These are phyloP conservation scores for Phytophthora rubi DNA, from an alignment of 352 stramenopile genomes.

Conservation along the genomic window DNA sequence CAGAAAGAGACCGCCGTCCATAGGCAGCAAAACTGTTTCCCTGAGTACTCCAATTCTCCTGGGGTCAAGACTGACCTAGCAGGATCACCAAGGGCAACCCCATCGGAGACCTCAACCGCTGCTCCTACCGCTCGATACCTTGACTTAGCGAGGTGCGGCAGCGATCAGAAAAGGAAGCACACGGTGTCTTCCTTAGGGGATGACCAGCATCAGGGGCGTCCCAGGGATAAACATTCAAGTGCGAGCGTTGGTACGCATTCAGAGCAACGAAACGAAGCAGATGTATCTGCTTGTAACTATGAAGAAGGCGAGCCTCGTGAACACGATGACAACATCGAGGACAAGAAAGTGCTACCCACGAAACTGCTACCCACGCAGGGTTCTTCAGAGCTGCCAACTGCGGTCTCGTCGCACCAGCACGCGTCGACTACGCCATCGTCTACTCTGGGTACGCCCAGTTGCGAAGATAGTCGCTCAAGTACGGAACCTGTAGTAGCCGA, in stretches of 20 bases:
- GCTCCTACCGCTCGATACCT: conserved; percentile 25
- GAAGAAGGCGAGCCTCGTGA: conserved; percentile 5
- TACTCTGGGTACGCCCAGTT: background rate
- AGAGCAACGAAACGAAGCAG: background rate
- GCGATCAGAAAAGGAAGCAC: conserved; percentile 26
- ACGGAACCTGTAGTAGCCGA: background rate
- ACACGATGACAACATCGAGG: conserved; percentile 2
- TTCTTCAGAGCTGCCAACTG: background rate
- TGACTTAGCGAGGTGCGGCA: conserved; percentile 30
- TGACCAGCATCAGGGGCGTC: background rate
- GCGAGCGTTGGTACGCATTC: background rate
- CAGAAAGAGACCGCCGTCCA: conserved; percentile 5
- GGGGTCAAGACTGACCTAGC: conserved; percentile 1
- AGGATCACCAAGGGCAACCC: background rate
- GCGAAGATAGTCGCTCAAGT: background rate
- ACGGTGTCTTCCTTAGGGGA: background rate
- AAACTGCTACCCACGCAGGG: background rate
- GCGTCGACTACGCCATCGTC: background rate
- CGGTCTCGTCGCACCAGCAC: background rate
- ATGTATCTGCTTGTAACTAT: background rate
- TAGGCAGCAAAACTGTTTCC: background rate
- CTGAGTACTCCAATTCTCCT: background rate
- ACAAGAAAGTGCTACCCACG: background rate
- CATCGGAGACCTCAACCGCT: background rate
- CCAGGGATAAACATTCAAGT: background rate